Evolutionary conservation across 805 yeast species (phyloP).

Genomic region (Wickerhamiella alocasiicola): DNA sequence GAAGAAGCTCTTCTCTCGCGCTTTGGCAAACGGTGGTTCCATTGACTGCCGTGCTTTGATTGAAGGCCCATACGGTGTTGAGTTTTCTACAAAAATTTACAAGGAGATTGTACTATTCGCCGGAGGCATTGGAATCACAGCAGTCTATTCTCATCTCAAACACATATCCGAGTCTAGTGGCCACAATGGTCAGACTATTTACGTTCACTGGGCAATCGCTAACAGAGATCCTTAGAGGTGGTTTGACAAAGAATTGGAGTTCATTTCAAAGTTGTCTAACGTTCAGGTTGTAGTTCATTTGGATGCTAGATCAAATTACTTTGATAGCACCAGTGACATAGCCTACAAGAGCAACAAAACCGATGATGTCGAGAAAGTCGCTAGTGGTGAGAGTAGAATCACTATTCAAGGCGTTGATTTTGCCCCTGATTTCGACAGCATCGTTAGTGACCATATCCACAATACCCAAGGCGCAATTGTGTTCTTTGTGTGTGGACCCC

Average conservation of each 20-base stretch:
- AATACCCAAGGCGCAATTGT: slow-evolving; percentile 36
- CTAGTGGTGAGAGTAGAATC: background rate
- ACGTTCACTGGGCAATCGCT: slow-evolving; percentile 53
- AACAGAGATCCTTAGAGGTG: slow-evolving; percentile 38
- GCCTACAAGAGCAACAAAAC: too few relatives aligned
- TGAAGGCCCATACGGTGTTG: slow-evolving; percentile 56
- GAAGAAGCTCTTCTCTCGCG: slow-evolving; percentile 25
- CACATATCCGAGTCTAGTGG: slow-evolving; percentile 19
- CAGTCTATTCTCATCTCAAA: slow-evolving; percentile 36
- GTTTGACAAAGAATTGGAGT: slow-evolving; percentile 35
- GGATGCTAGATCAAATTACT: background rate
- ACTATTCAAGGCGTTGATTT: background rate
- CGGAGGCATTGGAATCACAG: slow-evolving; percentile 56
- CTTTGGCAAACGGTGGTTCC: slow-evolving; percentile 27
- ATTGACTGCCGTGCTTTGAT: slow-evolving; percentile 29
- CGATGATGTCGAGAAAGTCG: background rate
- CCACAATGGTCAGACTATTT: slow-evolving; percentile 19
- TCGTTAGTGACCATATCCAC: slow-evolving; percentile 30
- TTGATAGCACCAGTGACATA: background rate
- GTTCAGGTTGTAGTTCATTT: slow-evolving; percentile 14
- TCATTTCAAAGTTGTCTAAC: slow-evolving; percentile 18
- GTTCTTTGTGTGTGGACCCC: slow-evolving; percentile 53
- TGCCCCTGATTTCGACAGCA: slow-evolving; percentile 31
- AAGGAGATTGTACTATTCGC: slow-evolving; percentile 34
- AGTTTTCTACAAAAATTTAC: slow-evolving; percentile 27